Evolutionary conservation across 73 alveolate species (phyloP), one percentile per base, ranked within the genome.

Genomic region (Paraurostyla sp.): DNA sequence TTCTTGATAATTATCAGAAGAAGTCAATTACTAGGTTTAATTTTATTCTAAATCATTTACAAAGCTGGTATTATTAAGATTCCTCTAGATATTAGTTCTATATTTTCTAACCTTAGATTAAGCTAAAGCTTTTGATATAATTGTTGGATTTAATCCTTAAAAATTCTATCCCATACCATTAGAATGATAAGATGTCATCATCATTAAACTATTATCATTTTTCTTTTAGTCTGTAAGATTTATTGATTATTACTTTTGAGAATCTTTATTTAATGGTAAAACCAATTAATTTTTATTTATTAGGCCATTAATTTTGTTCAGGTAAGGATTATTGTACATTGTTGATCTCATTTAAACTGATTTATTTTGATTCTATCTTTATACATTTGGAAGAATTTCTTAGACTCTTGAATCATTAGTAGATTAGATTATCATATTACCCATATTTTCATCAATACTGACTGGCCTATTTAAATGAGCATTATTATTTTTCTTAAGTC

Each of bases 341-440:
- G 80, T 62, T 11, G 57, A 69, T 25, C 62, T 36, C 85, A 69
- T 69, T 18, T 36, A n/a, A 4, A 36, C 85, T n/a, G 85, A 69
- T 36, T 62, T 62, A 62, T 29, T 62, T 22, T 62, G 16, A 15
- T 69, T 27, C 30, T 9, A 20, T 69, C 49, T 36, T 36, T 69
- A 69, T 18, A 69, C 85, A 25, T 25, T 69, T 40, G 85, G 85
- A 23, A 69, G 85, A 9, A 69, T 69, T 43, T 69, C 85, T 69
- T 62, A 13, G 48, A 62, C 30, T 32, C 80, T 29, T 29, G 80
- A 62, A 36, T 62, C 65, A 23, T 69, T 69, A 13, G 49, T 43
- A 40, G 42, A 36, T 7, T 30, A 65, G 25, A 23, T 36, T 35
- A 43, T 36, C 62, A 41, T 42, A 23, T 40, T 43, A 11, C 63